A percentile compares a stretch with the other conserved stretches of the same genome.
Conservation (phyloP, 1,139 yeast genomes). For the Saccharomycopsis hybrid region DNA sequence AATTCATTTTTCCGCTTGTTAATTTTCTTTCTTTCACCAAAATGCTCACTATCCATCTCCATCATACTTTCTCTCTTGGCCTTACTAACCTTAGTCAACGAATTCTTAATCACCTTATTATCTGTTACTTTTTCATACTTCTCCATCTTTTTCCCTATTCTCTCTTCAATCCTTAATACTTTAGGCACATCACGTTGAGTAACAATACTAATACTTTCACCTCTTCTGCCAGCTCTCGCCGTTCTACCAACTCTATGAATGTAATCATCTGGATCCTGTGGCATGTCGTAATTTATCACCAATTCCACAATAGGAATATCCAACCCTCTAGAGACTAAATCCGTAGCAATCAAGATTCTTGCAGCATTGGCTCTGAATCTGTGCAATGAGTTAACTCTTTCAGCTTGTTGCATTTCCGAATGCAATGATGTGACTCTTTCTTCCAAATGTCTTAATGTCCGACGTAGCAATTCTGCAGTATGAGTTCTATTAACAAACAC, state of each 20-base stretch:
- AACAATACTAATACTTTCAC: conserved; percentile 65
- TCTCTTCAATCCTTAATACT: conserved; percentile 77
- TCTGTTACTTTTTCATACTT: conserved; percentile 67
- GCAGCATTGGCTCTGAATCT: conserved; percentile 95
- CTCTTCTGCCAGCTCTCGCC: conserved; percentile 94
- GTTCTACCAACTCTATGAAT: conserved; percentile 99
- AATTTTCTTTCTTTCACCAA: conserved; percentile 65
- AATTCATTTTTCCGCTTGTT: conserved; percentile 42
- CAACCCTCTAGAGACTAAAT: conserved; percentile 94
- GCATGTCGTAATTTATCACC: conserved; percentile 87
- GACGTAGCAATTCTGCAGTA: conserved; percentile 80
- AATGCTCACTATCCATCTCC: conserved; percentile 89
- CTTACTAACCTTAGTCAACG: conserved; percentile 60
- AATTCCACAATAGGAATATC: conserved; percentile 90
- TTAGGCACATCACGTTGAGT: conserved; percentile 82
- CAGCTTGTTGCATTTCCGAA: conserved; percentile 90
- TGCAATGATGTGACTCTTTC: conserved; percentile 84
- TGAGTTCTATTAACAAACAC: conserved; percentile 86
- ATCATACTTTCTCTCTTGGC: conserved; percentile 87
- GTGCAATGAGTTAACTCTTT: conserved; percentile 84
- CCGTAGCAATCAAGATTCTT: conserved; percentile 85
- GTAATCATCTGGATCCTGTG: conserved; percentile 94
- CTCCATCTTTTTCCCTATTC: conserved; percentile 73
- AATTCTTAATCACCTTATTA: conserved; percentile 63
- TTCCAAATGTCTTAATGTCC: conserved; percentile 67